Evolutionary conservation across 306 rosid genomes (phyloP).

Genomic region (Potentilla sterilis): DNA sequence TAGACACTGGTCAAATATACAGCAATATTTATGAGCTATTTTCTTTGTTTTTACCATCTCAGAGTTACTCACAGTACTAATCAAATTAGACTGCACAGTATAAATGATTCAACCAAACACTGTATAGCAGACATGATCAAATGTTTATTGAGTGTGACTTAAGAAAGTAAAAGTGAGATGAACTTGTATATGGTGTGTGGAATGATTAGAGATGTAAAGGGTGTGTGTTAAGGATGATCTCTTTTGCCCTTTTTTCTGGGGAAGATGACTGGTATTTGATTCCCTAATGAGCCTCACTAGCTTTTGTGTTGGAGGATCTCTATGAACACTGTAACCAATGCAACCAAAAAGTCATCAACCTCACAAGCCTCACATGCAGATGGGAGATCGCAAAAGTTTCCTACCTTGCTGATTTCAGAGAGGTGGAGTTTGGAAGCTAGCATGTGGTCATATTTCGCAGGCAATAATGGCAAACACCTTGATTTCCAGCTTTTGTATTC

Average conservation of each 20-base stretch:
- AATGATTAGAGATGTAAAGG: slow-evolving; percentile 40
- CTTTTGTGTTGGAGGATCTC: slow-evolving; percentile 16
- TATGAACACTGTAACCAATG: slow-evolving; percentile 19
- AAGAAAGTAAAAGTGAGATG: slow-evolving; percentile 24
- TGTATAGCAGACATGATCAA: too few species aligned
- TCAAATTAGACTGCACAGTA: background rate
- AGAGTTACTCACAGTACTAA: background rate
- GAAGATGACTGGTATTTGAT: background rate
- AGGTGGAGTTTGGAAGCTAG: slow-evolving; percentile 16
- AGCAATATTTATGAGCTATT: background rate
- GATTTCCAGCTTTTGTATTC: background rate
- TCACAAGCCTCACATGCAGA: slow-evolving; percentile 19
- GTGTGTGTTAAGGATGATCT: slow-evolving; percentile 25
- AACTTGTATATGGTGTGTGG: slow-evolving; percentile 34
- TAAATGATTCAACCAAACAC: too few species aligned
- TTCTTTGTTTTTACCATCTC: background rate
- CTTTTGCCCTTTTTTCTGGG: background rate
- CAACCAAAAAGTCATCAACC: slow-evolving; percentile 3
- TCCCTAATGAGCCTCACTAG: slow-evolving; percentile 3
- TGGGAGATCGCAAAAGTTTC: background rate
- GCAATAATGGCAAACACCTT: background rate
- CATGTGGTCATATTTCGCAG: background rate
- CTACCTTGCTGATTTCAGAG: background rate
- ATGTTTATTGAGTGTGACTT: background rate
- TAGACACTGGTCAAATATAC: background rate